Evolutionary conservation across 345 rosid species (phyloP).

Genomic region (Corchorus capsularis): DNA sequence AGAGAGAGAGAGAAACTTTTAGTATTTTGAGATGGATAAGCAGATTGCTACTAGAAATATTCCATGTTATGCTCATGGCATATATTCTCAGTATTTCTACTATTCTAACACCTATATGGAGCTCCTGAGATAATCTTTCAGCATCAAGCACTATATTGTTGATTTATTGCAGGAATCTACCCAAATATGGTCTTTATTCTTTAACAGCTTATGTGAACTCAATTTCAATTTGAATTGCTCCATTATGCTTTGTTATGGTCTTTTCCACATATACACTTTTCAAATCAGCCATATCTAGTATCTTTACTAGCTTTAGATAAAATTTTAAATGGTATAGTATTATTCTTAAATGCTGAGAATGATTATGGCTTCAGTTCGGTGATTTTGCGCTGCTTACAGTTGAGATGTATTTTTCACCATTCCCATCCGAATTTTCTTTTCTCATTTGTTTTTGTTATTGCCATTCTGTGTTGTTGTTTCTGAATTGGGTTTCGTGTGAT

Average conservation of each 20-base stretch:
- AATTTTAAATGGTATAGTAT: neutral
- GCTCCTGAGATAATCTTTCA: slow-evolving; percentile 1
- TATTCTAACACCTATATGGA: neutral
- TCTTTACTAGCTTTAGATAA: neutral
- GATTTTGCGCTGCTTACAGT: neutral
- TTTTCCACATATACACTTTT: neutral
- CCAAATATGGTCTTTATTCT: neutral
- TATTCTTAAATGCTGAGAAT: neutral
- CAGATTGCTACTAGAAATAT: neutral
- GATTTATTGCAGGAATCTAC: neutral
- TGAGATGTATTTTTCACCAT: slow-evolving; percentile 4
- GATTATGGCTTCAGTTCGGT: neutral
- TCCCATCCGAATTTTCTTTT: slow-evolving; percentile 1
- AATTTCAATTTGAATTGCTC: neutral
- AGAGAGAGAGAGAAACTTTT: no score
- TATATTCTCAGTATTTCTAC: slow-evolving; percentile 1
- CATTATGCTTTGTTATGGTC: neutral
- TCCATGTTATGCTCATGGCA: neutral
- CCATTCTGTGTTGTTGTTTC: slow-evolving; percentile 2
- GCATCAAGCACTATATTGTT: neutral
- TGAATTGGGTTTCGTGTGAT: neutral
- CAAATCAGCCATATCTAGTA: neutral
- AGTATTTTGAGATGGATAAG: slow-evolving; percentile 15
- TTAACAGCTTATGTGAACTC: neutral
- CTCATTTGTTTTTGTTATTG: neutral